Conservation (phyloP, 179 eudicot species). For the Heliamphora pulchella region DNA sequence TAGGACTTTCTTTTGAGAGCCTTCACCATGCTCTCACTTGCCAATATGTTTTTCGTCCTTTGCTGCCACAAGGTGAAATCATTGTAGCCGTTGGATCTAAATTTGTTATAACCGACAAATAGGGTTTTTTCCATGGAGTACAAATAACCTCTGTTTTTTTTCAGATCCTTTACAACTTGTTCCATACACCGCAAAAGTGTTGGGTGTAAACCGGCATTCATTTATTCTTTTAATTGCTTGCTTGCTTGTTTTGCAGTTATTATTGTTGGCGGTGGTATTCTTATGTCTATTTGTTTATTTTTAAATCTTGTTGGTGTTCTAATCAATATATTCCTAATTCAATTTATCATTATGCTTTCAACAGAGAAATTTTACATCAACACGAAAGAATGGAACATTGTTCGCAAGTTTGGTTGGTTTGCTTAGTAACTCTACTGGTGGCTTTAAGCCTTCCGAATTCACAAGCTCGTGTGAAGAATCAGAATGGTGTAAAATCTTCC, state of each 20-base stretch:
- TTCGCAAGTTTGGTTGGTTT: constrained; percentile 17
- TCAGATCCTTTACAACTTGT: background rate
- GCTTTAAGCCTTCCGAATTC: constrained; percentile 20
- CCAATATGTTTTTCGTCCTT: background rate
- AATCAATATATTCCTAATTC: background rate
- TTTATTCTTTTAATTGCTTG: background rate
- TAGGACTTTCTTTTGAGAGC: background rate
- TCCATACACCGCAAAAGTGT: background rate
- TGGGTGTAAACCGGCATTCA: background rate
- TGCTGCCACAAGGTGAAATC: background rate
- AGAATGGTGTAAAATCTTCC: constrained; percentile 27
- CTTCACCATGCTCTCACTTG: background rate
- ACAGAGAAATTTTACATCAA: background rate
- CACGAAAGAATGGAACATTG: constrained; percentile 27
- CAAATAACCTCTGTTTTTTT: too few species aligned
- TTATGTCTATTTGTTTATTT: background rate
- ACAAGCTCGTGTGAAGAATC: constrained; percentile 18
- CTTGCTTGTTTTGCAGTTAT: background rate
- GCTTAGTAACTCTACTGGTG: constrained; percentile 19
- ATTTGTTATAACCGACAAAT: too few species aligned
- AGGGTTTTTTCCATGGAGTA: too few species aligned
- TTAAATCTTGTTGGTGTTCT: background rate
- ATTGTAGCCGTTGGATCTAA: background rate
- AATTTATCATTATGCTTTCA: background rate
- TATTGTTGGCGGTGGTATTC: background rate